Evolutionary conservation across 192 early-diverging fungal genomes (phyloP).

Genomic region (Umbelopsis sp.): DNA sequence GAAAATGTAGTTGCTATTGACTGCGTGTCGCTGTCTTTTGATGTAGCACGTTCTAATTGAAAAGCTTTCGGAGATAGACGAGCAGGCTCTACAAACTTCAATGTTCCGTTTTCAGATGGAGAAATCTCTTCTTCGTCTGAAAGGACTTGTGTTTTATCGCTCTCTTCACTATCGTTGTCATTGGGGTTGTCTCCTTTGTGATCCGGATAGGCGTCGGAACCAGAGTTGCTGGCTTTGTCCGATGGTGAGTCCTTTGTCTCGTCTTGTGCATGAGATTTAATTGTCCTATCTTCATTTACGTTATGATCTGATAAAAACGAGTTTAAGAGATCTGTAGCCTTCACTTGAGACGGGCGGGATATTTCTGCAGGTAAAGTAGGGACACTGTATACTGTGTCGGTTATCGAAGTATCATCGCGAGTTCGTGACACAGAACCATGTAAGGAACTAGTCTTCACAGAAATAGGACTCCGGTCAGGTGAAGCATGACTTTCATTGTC

Average conservation of each 20-base stretch:
- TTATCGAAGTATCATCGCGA: neutral
- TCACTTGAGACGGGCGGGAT: neutral
- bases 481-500: neutral
- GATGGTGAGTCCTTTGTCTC: neutral
- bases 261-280: neutral
- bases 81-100: neutral
- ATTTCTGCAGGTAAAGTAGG: neutral
- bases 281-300: neutral
- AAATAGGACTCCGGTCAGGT: neutral
- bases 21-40: slow-evolving; percentile 46
- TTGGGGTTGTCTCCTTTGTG: neutral
- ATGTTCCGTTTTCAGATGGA: neutral
- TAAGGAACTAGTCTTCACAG: neutral
- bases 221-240: neutral
- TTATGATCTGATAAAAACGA: neutral
- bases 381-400: neutral
- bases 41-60: slow-evolving; percentile 25
- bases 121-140: neutral
- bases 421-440: neutral
- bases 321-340: neutral
- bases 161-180: neutral
- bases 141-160: neutral
- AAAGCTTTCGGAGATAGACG: neutral
- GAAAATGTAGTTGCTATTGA: slow-evolving; percentile 48
- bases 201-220: neutral